Conservation (phyloP, 106 monocot species). For the Dactylorhiza incarnata region DNA sequence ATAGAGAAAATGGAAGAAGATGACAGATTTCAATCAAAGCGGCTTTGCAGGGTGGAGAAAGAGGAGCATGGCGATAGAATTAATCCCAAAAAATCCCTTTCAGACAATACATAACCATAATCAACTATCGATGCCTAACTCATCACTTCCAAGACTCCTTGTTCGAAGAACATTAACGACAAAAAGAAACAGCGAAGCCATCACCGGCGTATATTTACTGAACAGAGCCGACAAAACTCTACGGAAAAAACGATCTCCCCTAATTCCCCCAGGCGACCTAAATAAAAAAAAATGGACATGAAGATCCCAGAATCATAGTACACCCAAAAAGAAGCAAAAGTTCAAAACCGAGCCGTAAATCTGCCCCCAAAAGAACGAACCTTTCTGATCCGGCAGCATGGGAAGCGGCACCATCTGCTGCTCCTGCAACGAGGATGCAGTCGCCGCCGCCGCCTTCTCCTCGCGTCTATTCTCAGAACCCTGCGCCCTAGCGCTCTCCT, state of each 20-base stretch:
- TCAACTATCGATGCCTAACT: not conserved
- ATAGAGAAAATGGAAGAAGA: constrained; percentile 1
- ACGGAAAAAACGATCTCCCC: not conserved
- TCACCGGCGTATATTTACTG: not conserved
- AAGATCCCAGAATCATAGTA: not conserved
- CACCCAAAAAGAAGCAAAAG: not conserved
- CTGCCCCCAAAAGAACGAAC: constrained; percentile 4
- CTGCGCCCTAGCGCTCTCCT: constrained; percentile 27
- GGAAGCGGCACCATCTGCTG: constrained; percentile 8
- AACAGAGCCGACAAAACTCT: constrained; percentile 1
- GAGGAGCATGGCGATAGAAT: not conserved
- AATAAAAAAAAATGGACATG: not conserved
- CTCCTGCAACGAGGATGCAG: not conserved
- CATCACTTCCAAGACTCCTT: not conserved
- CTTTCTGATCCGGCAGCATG: constrained; percentile 5
- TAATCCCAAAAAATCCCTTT: not conserved
- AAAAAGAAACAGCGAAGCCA: not conserved
- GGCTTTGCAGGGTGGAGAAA: not conserved
- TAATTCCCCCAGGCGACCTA: too few species aligned
- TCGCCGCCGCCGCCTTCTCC: constrained; percentile 9
- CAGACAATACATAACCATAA: too few species aligned
- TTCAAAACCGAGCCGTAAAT: not conserved
- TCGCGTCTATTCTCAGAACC: not conserved
- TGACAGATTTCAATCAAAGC: not conserved
- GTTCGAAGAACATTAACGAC: not conserved